These are phyloP conservation scores for Andrographis paniculata DNA, from an alignment of 305 asterid genomes.

Conservation along the genomic window DNA sequence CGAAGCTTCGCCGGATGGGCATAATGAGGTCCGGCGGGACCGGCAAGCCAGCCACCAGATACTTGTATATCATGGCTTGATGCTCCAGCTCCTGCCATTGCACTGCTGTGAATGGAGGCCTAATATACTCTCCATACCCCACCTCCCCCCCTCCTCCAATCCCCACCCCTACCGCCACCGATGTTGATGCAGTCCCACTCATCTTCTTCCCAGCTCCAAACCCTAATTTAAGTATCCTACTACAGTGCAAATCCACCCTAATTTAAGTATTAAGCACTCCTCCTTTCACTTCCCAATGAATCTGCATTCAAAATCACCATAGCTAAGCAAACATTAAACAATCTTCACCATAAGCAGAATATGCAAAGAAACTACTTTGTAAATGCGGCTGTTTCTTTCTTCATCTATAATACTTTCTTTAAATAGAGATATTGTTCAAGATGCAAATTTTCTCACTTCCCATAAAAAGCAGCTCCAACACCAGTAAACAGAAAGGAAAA, in stretches of 20 bases:
- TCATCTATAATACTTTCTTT: conserved; percentile 9
- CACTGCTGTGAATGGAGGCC: conserved; percentile 79
- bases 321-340: conserved; percentile 19
- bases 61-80: conserved; percentile 95
- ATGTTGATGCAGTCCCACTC: conserved; percentile 72
- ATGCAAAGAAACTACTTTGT: conserved; percentile 18
- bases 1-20: conserved; percentile 88
- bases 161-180: conserved; percentile 54
- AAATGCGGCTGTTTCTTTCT: conserved; percentile 1
- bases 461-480: conserved; percentile 23
- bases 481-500: not conserved
- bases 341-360: conserved; percentile 19
- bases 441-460: conserved; percentile 15
- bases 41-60: conserved; percentile 72
- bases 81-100: conserved; percentile 99
- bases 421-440: conserved; percentile 13
- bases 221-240: conserved; percentile 17
- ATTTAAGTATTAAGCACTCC: conserved; percentile 11
- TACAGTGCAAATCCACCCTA: conserved; percentile 7
- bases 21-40: conserved; percentile 84
- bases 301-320: conserved; percentile 34
- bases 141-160: conserved; percentile 38
- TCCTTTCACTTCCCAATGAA: conserved; percentile 22
- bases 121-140: conserved; percentile 41
- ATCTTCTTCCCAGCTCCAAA: conserved; percentile 33